phyloP scores from a whole-genome alignment of 495 filamentous ascomycete genomes.

The Penicillium cinerascens region DNA sequence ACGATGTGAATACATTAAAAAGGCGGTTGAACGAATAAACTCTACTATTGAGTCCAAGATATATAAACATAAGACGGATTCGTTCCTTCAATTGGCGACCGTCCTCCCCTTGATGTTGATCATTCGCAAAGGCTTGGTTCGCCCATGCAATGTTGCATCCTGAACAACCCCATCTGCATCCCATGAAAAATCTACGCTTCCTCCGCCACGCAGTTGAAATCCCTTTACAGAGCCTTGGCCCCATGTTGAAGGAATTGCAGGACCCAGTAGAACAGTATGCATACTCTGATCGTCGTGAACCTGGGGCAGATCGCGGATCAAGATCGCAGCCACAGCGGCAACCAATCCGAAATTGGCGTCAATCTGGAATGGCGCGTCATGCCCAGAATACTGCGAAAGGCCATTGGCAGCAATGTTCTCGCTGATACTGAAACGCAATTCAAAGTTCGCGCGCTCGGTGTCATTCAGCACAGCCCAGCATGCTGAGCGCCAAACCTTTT shows the following conservation, averaged over 20 bases:
- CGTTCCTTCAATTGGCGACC: no score
- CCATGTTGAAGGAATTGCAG: constrained; percentile 41
- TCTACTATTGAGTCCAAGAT: no score
- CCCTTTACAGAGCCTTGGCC: constrained; percentile 34
- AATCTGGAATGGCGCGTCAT: constrained; percentile 45
- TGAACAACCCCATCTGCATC: constrained; percentile 24
- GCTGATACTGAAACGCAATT: constrained; percentile 36
- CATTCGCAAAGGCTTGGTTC: not conserved
- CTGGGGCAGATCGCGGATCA: constrained; percentile 40
- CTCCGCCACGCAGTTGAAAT: constrained; percentile 38
- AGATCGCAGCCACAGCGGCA: constrained; percentile 44
- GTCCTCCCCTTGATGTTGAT: not conserved
- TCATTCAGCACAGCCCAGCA: constrained; percentile 51
- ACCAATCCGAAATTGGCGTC: constrained; percentile 54
- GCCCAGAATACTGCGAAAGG: constrained; percentile 43
- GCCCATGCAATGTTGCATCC: not conserved
- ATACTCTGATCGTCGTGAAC: constrained; percentile 6
- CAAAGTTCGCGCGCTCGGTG: constrained; percentile 41
- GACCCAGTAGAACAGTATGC: constrained; percentile 35
- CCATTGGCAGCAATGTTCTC: constrained; percentile 48
- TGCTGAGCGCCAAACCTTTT: constrained; percentile 52
- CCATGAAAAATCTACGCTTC: constrained; percentile 37
- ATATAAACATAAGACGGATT: no score
- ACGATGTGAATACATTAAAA: not conserved
- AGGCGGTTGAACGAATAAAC: no score